These are phyloP conservation scores for Thecaphora thlaspeos DNA, from an alignment of 1,284 basidiomycete genomes.

Conservation along the genomic window DNA sequence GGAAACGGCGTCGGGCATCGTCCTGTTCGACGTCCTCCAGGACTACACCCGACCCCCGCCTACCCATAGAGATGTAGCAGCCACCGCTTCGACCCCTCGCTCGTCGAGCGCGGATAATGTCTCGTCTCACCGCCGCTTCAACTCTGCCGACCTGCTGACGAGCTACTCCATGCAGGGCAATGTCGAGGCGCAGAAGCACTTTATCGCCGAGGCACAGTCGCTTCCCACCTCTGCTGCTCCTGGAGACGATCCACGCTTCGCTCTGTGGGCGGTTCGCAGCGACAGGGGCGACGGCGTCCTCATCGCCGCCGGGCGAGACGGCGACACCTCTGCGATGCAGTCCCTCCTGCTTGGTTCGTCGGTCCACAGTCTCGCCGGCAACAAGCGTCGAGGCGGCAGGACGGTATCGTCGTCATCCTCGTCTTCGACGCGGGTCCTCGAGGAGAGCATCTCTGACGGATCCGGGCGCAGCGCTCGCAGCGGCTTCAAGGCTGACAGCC, in stretches of 20 bases:
- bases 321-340: constrained; percentile 7
- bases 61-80: no score
- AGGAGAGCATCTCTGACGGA: not conserved
- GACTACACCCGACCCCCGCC: constrained; percentile 18
- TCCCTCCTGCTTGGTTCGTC: not conserved
- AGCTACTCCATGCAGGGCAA: no score
- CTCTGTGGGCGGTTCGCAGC: constrained; percentile 41
- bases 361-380: not conserved
- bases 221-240: constrained; percentile 29
- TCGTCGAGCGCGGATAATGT: not conserved
- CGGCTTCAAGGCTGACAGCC: not conserved
- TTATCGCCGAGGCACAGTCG: constrained; percentile 24
- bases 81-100: no score
- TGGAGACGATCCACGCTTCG: constrained; percentile 47
- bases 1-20: constrained; percentile 3
- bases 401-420: not conserved
- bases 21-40: constrained; percentile 44
- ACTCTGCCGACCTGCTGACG: constrained; percentile 1
- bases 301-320: constrained; percentile 21
- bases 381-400: not conserved
- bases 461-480: not conserved
- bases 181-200: constrained; percentile 4
- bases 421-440: not conserved
- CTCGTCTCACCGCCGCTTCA: constrained; percentile 1
- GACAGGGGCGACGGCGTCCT: constrained; percentile 21